Percentiles rank a stretch among this genome's conserved stretches.
Conservation (phyloP, 2,329 filamentous ascomycete species). For the Trichoderma asperellum region DNA sequence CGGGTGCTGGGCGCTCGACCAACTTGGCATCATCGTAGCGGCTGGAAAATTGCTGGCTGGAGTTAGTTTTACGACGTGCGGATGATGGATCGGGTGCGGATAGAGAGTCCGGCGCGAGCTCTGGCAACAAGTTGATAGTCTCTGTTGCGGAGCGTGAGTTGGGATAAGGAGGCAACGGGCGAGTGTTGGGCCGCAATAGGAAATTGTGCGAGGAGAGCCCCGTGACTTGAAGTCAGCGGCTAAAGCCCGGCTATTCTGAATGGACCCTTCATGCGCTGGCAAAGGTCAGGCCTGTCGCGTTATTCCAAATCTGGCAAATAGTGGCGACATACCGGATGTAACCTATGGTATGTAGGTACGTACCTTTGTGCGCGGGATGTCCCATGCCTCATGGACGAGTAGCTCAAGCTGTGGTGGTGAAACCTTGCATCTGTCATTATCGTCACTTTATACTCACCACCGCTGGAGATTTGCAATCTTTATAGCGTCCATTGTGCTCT, state of each 20-base stretch:
- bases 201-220: conserved; percentile 32
- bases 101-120: not conserved
- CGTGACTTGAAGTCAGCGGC: conserved; percentile 31
- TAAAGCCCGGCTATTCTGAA: conserved; percentile 30
- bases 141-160: conserved; percentile 12
- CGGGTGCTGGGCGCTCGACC: conserved; percentile 45
- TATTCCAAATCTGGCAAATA: not conserved
- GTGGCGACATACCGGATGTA: not conserved
- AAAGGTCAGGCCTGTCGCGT: not conserved
- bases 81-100: conserved; percentile 1
- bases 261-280: not conserved
- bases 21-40: conserved; percentile 44
- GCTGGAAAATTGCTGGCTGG: conserved; percentile 22
- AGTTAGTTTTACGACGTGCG: conserved; percentile 29
- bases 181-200: conserved; percentile 25
- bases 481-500: not conserved
- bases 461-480: not conserved
- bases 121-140: conserved; percentile 1
- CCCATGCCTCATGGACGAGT: not conserved
- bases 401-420: not conserved
- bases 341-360: conserved; percentile 14
- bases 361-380: not conserved
- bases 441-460: not conserved
- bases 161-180: conserved; percentile 10
- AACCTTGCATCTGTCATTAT: conserved; percentile 7